Conservation (phyloP, 768 basidiomycete species). For the Stropharia rugosoannulata region DNA sequence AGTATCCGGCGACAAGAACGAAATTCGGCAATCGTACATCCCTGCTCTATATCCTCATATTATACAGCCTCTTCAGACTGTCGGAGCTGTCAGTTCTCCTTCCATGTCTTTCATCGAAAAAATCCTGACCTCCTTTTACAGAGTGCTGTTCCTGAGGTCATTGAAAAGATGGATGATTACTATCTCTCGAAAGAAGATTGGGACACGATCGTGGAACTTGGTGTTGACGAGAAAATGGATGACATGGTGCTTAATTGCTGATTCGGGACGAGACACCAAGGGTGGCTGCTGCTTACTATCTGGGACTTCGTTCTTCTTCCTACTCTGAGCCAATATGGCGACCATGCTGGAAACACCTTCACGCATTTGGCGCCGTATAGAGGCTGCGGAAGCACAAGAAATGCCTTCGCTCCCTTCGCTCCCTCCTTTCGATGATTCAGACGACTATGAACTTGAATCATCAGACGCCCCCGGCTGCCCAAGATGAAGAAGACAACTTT, state of each 20-base stretch:
- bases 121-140: constrained; percentile 26
- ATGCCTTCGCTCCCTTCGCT: constrained; percentile 84
- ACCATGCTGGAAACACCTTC: constrained; percentile 78
- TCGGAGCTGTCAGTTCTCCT: constrained; percentile 53
- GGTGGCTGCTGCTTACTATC: neutral
- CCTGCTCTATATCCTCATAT: constrained; percentile 85
- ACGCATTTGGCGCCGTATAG: constrained; percentile 80
- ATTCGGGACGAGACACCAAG: neutral
- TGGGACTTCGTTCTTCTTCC: neutral
- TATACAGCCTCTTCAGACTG: constrained; percentile 73
- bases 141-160: constrained; percentile 81
- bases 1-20: constrained; percentile 85
- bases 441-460: constrained; percentile 29
- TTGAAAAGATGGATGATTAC: constrained; percentile 91
- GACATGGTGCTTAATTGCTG: constrained; percentile 66
- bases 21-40: constrained; percentile 90
- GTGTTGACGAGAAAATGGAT: constrained; percentile 78
- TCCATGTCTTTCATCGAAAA: neutral
- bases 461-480: constrained; percentile 22
- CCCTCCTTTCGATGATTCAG: constrained; percentile 68
- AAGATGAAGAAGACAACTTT: constrained; percentile 34
- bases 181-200: constrained; percentile 93
- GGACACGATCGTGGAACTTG: constrained; percentile 94
- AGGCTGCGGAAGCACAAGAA: constrained; percentile 70
- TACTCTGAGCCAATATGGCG: constrained; percentile 33